Percentiles rank a stretch among this genome's conserved stretches.
Evolutionary conservation across 2,329 filamentous ascomycete species (phyloP).

Genomic region (Nemania sp.): DNA sequence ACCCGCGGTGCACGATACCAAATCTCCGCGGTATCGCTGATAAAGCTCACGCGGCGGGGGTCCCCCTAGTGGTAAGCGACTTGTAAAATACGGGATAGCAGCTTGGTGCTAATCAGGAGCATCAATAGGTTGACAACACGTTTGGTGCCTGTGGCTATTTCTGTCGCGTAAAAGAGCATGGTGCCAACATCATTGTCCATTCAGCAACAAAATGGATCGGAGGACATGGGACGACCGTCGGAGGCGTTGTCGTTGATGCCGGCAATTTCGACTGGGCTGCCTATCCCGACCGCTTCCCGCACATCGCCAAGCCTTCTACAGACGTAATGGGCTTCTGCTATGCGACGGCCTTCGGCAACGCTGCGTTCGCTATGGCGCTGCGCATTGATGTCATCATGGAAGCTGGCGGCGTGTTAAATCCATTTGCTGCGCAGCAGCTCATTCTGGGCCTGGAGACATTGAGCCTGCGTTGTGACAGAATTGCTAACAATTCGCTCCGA

Average conservation of each 20-base stretch:
- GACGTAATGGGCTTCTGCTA: no score
- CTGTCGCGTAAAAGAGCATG: slow-evolving; percentile 81
- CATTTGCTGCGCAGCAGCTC: neutral
- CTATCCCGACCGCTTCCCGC: slow-evolving; percentile 80
- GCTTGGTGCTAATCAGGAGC: no score
- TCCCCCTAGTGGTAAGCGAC: no score
- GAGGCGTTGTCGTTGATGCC: slow-evolving; percentile 80
- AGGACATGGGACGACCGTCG: slow-evolving; percentile 90
- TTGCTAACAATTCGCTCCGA: neutral
- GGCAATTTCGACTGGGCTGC: slow-evolving; percentile 94
- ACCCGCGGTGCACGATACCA: no score
- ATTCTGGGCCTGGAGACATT: neutral
- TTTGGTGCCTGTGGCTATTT: slow-evolving; percentile 93
- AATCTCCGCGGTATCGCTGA: no score
- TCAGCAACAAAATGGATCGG: slow-evolving; percentile 97
- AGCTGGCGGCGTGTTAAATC: neutral
- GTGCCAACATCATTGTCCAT: slow-evolving; percentile 91
- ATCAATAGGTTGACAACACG: slow-evolving; percentile 83
- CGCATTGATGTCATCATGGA: neutral
- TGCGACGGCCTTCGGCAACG: no score
- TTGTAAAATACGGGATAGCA: no score
- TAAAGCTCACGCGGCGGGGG: no score
- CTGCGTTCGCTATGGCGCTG: neutral
- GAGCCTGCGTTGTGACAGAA: neutral
- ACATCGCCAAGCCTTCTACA: slow-evolving; percentile 42